Base-by-base conservation (phyloP, 805 yeast genomes). In the Ogataea pilisensis region DNA sequence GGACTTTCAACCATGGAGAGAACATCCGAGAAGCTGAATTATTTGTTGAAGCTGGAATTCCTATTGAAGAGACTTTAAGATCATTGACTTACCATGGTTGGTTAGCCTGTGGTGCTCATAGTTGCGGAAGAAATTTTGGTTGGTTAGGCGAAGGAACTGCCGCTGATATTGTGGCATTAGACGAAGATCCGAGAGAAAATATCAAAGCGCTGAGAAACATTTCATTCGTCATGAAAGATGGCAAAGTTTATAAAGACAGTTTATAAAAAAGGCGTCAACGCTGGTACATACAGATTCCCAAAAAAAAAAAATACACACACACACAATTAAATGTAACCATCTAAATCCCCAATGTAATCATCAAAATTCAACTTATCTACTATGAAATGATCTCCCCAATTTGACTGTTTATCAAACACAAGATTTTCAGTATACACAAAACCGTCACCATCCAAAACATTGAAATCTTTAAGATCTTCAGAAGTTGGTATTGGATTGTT, bases 1-100 rank as follows among this genome's bases (percentile, higher is more conserved):
- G 61, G 2, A 54, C 61, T 1, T 56, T 52, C 31, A 49, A 52
- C n/a, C 61, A 56, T 37, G 61, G 61, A 9, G 61, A 56, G 25
- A 56, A 56, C 37, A 47, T 55, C n/a, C 34, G 58, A 26, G 61
- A 57, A 30, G 55, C 52, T 21, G 61, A 57, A 42, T 41, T 57
- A 39, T 53, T 57, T 42, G 38, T 46, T 2, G 44, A 53, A 33
- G 49, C 60, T 5, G 61, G 61, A 2, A 41, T 57, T 37, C 57
- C 59, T 13, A 31, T 49, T 4, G 50, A 33, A 13, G 50, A 55
- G 19, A 44, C 53, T 2, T 38, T 57, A 28, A 38, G 47, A 21
- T 36, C 50, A 5, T 38, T 51, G 17, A 57, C 61, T 1, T 57
- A 48, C 34, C 37, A 56, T 21, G 61, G 61, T 4, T 57, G 61